Base-by-base conservation (phyloP, 2,329 filamentous ascomycete genomes). In the Ceratocystiopsis sp. region DNA sequence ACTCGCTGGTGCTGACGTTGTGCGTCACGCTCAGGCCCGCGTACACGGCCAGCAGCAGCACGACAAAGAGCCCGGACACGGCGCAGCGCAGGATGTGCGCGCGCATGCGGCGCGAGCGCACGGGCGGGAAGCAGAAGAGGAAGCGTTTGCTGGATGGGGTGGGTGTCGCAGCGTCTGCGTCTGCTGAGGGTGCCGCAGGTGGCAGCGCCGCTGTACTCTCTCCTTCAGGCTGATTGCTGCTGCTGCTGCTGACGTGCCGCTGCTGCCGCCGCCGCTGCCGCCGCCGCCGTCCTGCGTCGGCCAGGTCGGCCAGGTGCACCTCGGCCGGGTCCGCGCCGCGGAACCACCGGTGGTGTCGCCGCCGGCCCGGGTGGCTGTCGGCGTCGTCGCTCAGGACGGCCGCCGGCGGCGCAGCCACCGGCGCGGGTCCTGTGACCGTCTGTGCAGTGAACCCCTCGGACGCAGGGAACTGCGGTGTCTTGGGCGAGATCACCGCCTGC, bases 11-110 rank as follows among this genome's bases (percentile, higher is more conserved):
- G 41, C 72, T 64, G 47, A 75, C 67, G 36, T 71, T 72, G 47
- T 74, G 68, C 3, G 79, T 78, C 38, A 86, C 65, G 17, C 77
- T 73, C 38, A 93, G 70, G 6, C 73, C 73, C 49, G 93, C 70
- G 56, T 91, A 87, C 34, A 81, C 66, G 42, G 71, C 61, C 37
- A 84, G 55, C 39, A 80, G 64, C 29, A 69, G 54, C 6, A 70
- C 55, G 11, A 84, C 58, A 44, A 84, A 73, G 7, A 71, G 48
- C 1, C 78, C 80, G 7, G 81, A 81, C 8, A 83, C 68, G 19
- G 80, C 66, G 53, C 73, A 78, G 32, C 68, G 68, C 44, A 79
- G 53, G 35, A 78, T 66, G 49, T 75, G 72, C 35, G 62, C 57
- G 35, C 74, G 67, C 46, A 74, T 63, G 42, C 62, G 65, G 40